Conservation (phyloP, 768 basidiomycete species). For the Fistulinella prunicolor region DNA sequence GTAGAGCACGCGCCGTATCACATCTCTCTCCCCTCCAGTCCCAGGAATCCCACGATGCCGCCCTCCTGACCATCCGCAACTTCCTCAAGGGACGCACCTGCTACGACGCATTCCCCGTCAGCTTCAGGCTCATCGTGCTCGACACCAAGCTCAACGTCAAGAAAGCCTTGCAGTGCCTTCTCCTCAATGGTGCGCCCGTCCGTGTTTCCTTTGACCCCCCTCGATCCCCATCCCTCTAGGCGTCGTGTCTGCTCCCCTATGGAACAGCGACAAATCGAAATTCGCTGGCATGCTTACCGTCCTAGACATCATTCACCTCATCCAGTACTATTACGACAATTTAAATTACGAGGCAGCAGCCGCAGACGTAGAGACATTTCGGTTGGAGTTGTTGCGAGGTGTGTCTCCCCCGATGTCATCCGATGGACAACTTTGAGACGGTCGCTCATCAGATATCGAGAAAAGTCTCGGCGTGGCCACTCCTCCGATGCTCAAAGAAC, state of each 20-base stretch:
- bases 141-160: slow-evolving; percentile 96
- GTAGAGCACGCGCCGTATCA: slow-evolving; percentile 53
- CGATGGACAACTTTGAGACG: slow-evolving; percentile 6
- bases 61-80: slow-evolving; percentile 65
- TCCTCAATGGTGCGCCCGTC: slow-evolving; percentile 61
- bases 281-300: slow-evolving; percentile 99
- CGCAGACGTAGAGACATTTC: slow-evolving; percentile 89
- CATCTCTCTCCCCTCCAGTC: slow-evolving; percentile 52
- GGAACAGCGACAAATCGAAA: slow-evolving; percentile 90
- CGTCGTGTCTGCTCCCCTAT: slow-evolving; percentile 95
- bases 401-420: slow-evolving; percentile 24
- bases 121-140: slow-evolving; percentile 93
- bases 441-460: slow-evolving; percentile 73
- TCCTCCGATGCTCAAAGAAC: slow-evolving; percentile 85
- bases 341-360: slow-evolving; percentile 78
- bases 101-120: slow-evolving; percentile 97
- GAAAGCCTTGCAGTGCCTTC: slow-evolving; percentile 85
- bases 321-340: slow-evolving; percentile 95
- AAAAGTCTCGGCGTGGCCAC: slow-evolving; percentile 86
- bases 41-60: slow-evolving; percentile 65
- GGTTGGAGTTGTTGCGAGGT: slow-evolving; percentile 88
- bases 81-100: slow-evolving; percentile 84
- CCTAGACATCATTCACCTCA: slow-evolving; percentile 98
- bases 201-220: neutral
- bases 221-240: slow-evolving; percentile 44